These are phyloP conservation scores for Pezicula neosporulosa DNA, from an alignment of 2,329 filamentous ascomycete species.

Conservation along the genomic window DNA sequence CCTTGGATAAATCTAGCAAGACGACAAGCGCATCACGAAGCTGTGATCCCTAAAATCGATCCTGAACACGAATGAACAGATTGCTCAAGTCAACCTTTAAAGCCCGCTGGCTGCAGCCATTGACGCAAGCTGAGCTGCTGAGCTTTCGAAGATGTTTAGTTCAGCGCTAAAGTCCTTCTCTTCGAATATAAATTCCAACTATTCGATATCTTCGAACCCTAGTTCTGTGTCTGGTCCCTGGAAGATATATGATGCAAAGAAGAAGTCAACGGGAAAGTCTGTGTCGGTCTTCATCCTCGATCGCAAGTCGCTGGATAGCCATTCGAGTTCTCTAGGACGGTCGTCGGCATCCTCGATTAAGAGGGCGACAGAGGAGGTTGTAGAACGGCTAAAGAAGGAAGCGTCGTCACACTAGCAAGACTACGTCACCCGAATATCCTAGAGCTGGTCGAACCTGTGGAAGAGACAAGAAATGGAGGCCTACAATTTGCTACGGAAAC, in stretches of 20 bases:
- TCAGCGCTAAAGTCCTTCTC: slow-evolving; percentile 91
- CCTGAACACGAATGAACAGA: too few relatives aligned
- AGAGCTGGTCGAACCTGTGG: slow-evolving; percentile 90
- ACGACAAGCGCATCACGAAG: too few relatives aligned
- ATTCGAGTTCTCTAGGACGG: slow-evolving; percentile 57
- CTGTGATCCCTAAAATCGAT: too few relatives aligned
- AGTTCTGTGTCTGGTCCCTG: slow-evolving; percentile 86
- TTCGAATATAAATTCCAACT: slow-evolving; percentile 89
- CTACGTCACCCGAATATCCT: slow-evolving; percentile 88
- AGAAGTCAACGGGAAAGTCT: slow-evolving; percentile 86
- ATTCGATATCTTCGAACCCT: slow-evolving; percentile 72
- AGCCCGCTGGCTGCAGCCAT: slow-evolving; percentile 1
- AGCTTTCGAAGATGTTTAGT: slow-evolving; percentile 73
- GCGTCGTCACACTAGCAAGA: slow-evolving; percentile 79
- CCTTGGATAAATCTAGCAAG: too few relatives aligned
- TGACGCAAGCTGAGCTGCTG: slow-evolving; percentile 8
- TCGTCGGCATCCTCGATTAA: slow-evolving; percentile 69
- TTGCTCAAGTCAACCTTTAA: not conserved
- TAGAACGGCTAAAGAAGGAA: slow-evolving; percentile 88
- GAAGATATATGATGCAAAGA: slow-evolving; percentile 97
- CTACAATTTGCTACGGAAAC: slow-evolving; percentile 94
- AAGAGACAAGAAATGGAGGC: slow-evolving; percentile 87
- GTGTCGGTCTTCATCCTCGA: slow-evolving; percentile 96
- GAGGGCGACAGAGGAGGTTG: slow-evolving; percentile 80
- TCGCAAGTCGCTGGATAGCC: slow-evolving; percentile 74